Base-by-base conservation (phyloP, 192 early-diverging fungal species). In the Backusella tarrabulga region DNA sequence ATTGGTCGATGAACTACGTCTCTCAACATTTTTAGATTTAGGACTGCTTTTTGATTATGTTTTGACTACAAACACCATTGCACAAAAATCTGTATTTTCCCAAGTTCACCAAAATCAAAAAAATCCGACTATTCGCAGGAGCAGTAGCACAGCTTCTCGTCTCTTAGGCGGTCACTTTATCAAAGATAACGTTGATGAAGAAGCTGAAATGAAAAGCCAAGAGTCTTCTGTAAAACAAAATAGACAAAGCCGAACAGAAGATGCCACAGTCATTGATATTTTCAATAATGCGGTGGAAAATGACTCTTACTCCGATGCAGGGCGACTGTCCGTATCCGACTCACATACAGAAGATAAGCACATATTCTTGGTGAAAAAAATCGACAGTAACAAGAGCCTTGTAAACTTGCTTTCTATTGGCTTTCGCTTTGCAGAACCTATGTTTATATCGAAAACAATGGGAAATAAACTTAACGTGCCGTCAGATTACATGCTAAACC, bases 341-440 rank as follows among this genome's bases (percentile, higher is more conserved):
- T 50, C 71, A 17, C 40, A 72, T 15, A 32, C 29, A 23, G 44
- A 72, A 34, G 71, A 72, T 19, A 72, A 32, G 26, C 71, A 79
- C 44, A 73, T 85, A 23, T 82, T 85, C 26, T 46, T 85, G 9
- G 84, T 85, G 29, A 72, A 75, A 34, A 76, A 83, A 35, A 5
- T 85, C 12, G 66, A 52, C 23, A 44, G 19, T 1, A 68, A 67
- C 32, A 74, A 72, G 60, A 63, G 52, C 11, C 36, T 68, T 1
- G 52, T 81, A 3, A 66, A 76, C 26, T 75, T 83, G 32, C 50
- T 76, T 12, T 66, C 71, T n/a, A 72, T 74, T 34, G 84, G 84
- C 6, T 83, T 71, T 67, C 79, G 80, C 35, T 85, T 85, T 70
- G 74, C 77, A 21, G 77, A 79, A 7, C 79, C 84, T 19, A 23